Base-by-base conservation (phyloP, 2,329 filamentous ascomycete genomes). In the Talaromyces sp. region DNA sequence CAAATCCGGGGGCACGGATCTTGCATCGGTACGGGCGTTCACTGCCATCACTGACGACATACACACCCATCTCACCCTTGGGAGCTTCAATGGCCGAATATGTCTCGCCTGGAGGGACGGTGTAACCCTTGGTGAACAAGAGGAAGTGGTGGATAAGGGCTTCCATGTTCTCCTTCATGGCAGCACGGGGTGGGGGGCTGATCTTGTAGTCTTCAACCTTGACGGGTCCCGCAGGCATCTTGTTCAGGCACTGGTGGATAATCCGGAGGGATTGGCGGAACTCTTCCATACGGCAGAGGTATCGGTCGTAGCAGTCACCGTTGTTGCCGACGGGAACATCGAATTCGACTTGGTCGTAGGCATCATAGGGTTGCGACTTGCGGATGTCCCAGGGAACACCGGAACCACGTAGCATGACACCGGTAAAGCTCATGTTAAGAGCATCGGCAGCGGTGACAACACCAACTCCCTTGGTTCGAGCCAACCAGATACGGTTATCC, bases 151-250 rank as follows among this genome's bases (percentile, higher is more conserved):
- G 95, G 75, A 99, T 99, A 51, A 99, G 86, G 44, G 95, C 93
- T 82, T 99, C 95, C 96, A 99, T 99, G 83, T 99, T 99, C 87
- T 99, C 95, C 86, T 99, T 99, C 95, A 99, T 99, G 73, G 95
- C 95, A 52, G 91, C 85, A 73, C 95, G 89, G n/a, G 95, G 96
- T 65, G 95, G 95, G 27, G 95, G 95, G 2, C 91, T 90, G 72
- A 99, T 87, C 87, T 99, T 99, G 87, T 98, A 99, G 80, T 99
- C 95, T 80, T 99, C 95, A 50, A 97, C 92, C 69, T 94, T 90
- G 74, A 98, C 86, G 58, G 95, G 95, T 31, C 95, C 95, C 56
- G 91, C 85, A 56, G 96, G 94, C 91, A 99, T 99, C 83, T 99
- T 92, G 85, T 99, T 98, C 70, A 99, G 82, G 79, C 96, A 99